Evolutionary conservation across 768 basidiomycete species (phyloP).

Genomic region (Hortiboletus flavorubellus): DNA sequence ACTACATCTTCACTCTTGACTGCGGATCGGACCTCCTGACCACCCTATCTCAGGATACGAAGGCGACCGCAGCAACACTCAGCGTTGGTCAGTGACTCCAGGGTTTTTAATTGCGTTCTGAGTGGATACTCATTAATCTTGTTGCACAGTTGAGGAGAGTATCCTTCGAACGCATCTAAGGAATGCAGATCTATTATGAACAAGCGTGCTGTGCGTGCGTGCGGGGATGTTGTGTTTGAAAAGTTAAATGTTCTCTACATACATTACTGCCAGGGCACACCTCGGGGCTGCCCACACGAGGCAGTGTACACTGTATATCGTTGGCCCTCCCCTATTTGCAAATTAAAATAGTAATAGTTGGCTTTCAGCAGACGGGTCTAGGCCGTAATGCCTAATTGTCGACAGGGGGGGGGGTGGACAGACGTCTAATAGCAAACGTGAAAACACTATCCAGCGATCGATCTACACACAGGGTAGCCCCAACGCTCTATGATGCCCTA

Average conservation of each 20-base stretch:
- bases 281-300: not conserved
- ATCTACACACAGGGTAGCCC: not conserved
- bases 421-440: conserved; percentile 6
- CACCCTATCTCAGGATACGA: conserved; percentile 55
- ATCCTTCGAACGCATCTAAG: conserved; percentile 70
- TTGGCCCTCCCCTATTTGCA: not conserved
- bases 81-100: conserved; percentile 49
- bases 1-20: not conserved
- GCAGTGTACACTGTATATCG: not conserved
- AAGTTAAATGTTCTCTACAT: not conserved
- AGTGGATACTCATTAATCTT: conserved; percentile 3
- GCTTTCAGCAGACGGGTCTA: not conserved
- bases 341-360: not conserved
- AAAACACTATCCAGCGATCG: not conserved
- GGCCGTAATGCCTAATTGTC: not conserved
- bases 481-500: not conserved
- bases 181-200: conserved; percentile 65
- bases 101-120: not conserved
- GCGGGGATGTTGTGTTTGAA: not conserved
- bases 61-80: conserved; percentile 69
- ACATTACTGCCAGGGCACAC: not conserved
- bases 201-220: not conserved
- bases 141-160: conserved; percentile 59
- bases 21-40: conserved; percentile 5
- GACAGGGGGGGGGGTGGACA: too few species aligned